Evolutionary conservation across 1,284 basidiomycete genomes (phyloP).

Genomic region (Athelia sp.): DNA sequence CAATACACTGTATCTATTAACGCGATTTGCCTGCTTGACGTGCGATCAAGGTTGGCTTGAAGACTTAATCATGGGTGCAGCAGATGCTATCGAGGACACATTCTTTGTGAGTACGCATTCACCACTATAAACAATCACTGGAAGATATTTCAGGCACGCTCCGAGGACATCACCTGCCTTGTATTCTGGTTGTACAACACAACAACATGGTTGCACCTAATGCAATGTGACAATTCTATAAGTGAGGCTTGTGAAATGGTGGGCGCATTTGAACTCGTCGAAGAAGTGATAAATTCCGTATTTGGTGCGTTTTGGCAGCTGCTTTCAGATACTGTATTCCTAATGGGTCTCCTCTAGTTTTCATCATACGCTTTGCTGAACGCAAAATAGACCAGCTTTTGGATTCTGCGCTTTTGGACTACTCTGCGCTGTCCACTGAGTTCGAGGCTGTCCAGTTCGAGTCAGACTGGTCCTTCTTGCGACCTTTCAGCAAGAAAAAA

Average conservation of each 20-base stretch:
- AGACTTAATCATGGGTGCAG: constrained; percentile 85
- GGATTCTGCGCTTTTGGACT: constrained; percentile 82
- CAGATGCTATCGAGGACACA: constrained; percentile 87
- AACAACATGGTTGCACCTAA: constrained; percentile 84
- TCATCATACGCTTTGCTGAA: constrained; percentile 92
- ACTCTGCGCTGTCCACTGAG: constrained; percentile 72
- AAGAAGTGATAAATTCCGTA: constrained; percentile 91
- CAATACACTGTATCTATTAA: constrained; percentile 77
- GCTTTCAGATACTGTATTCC: constrained; percentile 1
- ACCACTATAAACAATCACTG: constrained; percentile 5
- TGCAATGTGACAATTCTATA: constrained; percentile 79
- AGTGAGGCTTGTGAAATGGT: constrained; percentile 74
- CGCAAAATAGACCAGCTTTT: constrained; percentile 84
- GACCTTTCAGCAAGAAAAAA: constrained; percentile 70
- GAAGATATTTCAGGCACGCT: constrained; percentile 52
- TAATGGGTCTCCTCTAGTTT: constrained; percentile 50
- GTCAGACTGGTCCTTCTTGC: constrained; percentile 92
- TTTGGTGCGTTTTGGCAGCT: constrained; percentile 57
- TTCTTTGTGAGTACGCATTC: constrained; percentile 72
- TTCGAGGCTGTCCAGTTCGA: constrained; percentile 88
- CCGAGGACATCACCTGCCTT: constrained; percentile 82
- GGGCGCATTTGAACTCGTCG: constrained; percentile 73
- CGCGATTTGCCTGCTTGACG: constrained; percentile 82
- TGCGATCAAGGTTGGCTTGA: constrained; percentile 90
- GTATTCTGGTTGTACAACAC: constrained; percentile 96